These are phyloP conservation scores for Gentiana macrophylla DNA, from an alignment of 257 asterid species.

Conservation along the genomic window DNA sequence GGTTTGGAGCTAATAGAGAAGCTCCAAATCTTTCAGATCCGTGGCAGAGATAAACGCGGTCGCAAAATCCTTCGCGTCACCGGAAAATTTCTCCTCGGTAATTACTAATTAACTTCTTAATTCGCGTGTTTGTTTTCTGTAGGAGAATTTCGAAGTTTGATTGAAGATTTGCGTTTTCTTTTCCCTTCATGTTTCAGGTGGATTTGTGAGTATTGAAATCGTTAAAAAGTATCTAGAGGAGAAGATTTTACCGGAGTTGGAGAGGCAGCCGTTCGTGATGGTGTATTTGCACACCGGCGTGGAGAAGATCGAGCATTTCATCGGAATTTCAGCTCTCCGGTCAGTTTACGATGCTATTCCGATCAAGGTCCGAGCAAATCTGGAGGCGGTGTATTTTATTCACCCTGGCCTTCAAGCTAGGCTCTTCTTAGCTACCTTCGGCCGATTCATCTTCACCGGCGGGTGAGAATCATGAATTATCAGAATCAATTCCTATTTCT, in stretches of 20 bases:
- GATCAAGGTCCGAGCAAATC: conserved; percentile 26
- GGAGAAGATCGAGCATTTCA: conserved; percentile 44
- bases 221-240: conserved; percentile 59
- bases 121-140: background rate
- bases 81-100: conserved; percentile 85
- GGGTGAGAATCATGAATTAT: conserved; percentile 23
- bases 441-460: conserved; percentile 57
- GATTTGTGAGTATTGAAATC: conserved; percentile 38
- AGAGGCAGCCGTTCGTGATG: conserved; percentile 47
- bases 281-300: conserved; percentile 70
- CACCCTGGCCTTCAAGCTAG: conserved; percentile 85
- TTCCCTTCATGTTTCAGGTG: conserved; percentile 21
- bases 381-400: conserved; percentile 54
- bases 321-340: conserved; percentile 57
- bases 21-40: conserved; percentile 52
- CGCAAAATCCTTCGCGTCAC: conserved; percentile 57
- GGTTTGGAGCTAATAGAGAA: conserved; percentile 31
- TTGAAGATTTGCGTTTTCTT: no score
- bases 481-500: background rate
- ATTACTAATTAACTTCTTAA: background rate
- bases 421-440: conserved; percentile 75
- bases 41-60: conserved; percentile 67
- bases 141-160: no score
- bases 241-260: conserved; percentile 41
- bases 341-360: conserved; percentile 65